A percentile compares a stretch with the other conserved stretches of the same genome.
phyloP scores from a whole-genome alignment of 2,329 filamentous ascomycete species.

The Diaporthe nobilis region DNA sequence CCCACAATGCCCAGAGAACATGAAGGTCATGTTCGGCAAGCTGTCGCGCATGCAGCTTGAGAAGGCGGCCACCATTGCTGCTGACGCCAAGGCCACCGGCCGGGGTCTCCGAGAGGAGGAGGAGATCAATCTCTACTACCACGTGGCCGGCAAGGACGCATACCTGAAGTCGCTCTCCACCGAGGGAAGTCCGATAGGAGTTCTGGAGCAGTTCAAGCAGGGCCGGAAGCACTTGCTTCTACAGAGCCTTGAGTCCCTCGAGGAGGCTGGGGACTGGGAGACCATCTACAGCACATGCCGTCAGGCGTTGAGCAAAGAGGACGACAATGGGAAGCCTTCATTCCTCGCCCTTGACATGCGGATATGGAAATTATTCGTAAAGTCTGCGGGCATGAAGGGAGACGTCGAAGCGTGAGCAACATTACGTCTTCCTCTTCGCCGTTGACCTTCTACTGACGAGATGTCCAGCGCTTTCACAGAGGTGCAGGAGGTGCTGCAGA shows the following conservation, averaged over 20 bases:
- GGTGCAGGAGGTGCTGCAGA: conserved; percentile 48
- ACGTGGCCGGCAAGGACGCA: conserved; percentile 61
- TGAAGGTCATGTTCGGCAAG: conserved; percentile 66
- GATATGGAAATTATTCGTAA: conserved; percentile 53
- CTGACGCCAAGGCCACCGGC: conserved; percentile 47
- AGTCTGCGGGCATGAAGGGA: conserved; percentile 49
- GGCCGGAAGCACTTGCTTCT: conserved; percentile 64
- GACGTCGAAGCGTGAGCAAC: conserved; percentile 47
- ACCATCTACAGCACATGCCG: conserved; percentile 60
- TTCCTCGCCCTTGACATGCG: conserved; percentile 61
- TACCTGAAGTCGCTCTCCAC: conserved; percentile 55
- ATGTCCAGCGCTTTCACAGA: conserved; percentile 47
- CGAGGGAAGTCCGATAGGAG: conserved; percentile 51
- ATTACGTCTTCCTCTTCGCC: background rate
- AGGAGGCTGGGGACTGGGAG: conserved; percentile 57
- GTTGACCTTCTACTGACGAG: conserved; percentile 30
- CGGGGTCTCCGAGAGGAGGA: conserved; percentile 61
- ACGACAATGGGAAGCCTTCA: conserved; percentile 55
- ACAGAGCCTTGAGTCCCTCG: conserved; percentile 56
- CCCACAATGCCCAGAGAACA: conserved; percentile 61
- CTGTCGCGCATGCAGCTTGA: conserved; percentile 67
- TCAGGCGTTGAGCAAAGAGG: conserved; percentile 56
- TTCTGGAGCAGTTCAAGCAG: conserved; percentile 59
- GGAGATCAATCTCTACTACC: conserved; percentile 65
- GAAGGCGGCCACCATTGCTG: conserved; percentile 61